phyloP scores from a whole-genome alignment of 805 yeast species.

The Lachancea quebecensis region DNA sequence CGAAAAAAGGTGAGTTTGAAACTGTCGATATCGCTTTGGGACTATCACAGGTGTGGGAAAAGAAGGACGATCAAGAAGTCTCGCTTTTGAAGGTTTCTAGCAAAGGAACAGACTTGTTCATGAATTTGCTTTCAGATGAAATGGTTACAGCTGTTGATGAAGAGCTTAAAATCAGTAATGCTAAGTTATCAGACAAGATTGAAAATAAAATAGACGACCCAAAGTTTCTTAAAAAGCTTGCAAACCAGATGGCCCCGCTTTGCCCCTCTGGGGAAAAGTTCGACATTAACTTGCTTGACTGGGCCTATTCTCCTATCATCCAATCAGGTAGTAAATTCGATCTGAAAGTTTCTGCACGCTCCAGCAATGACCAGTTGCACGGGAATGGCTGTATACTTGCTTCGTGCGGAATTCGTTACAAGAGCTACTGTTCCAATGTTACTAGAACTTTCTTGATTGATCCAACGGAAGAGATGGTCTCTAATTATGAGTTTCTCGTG shows the following conservation, averaged over 20 bases:
- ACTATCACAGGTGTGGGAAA: constrained; percentile 54
- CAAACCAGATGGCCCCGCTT: constrained; percentile 37
- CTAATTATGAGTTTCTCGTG: constrained; percentile 69
- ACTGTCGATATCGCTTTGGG: constrained; percentile 47
- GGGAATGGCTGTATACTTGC: constrained; percentile 77
- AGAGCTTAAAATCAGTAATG: constrained; percentile 67
- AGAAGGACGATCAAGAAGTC: constrained; percentile 76
- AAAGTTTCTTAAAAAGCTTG: constrained; percentile 53
- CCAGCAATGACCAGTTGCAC: constrained; percentile 54
- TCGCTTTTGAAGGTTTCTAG: constrained; percentile 61
- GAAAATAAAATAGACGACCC: constrained; percentile 77
- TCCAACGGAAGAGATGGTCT: constrained; percentile 73
- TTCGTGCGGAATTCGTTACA: constrained; percentile 80
- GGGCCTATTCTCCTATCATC: constrained; percentile 89
- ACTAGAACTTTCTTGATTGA: constrained; percentile 86
- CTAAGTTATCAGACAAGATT: constrained; percentile 63
- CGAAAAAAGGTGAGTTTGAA: constrained; percentile 35
- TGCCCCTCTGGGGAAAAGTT: constrained; percentile 51
- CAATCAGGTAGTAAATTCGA: constrained; percentile 86
- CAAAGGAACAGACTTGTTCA: constrained; percentile 67
- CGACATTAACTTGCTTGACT: constrained; percentile 71
- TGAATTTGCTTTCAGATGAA: constrained; percentile 78
- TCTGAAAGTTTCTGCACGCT: constrained; percentile 74
- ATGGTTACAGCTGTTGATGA: constrained; percentile 85
- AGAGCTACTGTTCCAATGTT: constrained; percentile 79